A percentile compares a stretch with the other conserved stretches of the same genome.
phyloP scores from a whole-genome alignment of 768 basidiomycete species.

The Epithele typhae region DNA sequence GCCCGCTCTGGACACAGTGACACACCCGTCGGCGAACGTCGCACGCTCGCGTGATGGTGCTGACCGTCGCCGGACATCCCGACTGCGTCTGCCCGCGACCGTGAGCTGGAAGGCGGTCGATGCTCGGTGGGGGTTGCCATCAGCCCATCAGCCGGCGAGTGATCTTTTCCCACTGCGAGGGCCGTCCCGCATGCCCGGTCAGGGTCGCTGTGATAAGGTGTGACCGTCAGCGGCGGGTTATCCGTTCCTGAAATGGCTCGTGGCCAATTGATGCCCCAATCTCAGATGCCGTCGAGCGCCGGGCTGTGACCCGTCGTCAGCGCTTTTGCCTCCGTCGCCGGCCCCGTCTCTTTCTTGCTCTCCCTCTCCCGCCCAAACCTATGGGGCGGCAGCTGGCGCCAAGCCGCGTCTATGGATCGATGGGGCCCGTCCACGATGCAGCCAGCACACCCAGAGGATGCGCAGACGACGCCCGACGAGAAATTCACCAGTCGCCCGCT shows the following conservation, averaged over 20 bases:
- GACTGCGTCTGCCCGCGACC: too few relatives aligned
- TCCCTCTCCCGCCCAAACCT: background rate
- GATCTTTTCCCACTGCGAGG: conserved; percentile 6
- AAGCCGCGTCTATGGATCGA: too few relatives aligned
- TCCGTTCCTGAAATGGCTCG: conserved; percentile 11
- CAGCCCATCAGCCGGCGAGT: conserved; percentile 6
- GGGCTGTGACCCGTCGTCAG: background rate
- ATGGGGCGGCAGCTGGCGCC: too few relatives aligned
- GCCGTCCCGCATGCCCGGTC: conserved; percentile 5
- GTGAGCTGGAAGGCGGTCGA: conserved; percentile 1
- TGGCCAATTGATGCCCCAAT: conserved; percentile 9
- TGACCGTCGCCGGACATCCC: too few relatives aligned
- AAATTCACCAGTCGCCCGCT: too few relatives aligned
- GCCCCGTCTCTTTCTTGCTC: background rate
- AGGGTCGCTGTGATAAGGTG: conserved; percentile 21
- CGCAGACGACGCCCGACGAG: too few relatives aligned
- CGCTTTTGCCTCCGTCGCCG: background rate
- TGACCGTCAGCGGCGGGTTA: conserved; percentile 11
- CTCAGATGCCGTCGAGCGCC: conserved; percentile 10
- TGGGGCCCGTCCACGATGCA: too few relatives aligned
- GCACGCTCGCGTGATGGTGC: too few relatives aligned
- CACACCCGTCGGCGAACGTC: too few relatives aligned
- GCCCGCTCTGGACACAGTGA: too few relatives aligned
- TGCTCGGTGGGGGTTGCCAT: conserved; percentile 7
- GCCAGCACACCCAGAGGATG: too few relatives aligned